Base-by-base conservation (phyloP, 441 rosid species). In the Populus hybrid region DNA sequence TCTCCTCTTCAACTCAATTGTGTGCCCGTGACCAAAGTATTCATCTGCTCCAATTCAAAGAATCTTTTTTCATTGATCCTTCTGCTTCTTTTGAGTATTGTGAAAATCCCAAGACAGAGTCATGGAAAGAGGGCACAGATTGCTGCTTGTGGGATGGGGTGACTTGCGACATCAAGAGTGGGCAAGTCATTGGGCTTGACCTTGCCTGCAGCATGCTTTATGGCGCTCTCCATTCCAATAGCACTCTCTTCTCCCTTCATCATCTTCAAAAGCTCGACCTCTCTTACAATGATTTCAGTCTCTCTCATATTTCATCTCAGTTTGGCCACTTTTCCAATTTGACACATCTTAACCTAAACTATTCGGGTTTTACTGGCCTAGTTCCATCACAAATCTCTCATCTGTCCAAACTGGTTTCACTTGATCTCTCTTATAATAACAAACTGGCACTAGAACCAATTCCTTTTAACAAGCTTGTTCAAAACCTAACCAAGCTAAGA, bases 121-220 rank as follows among this genome's bases (percentile, higher is more conserved):
- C 75, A 1, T 72, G 75, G 75, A 69, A 35, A 3, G 4, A 33
- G 42, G 74, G 12, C 28, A 63, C 40, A 0, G 69, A 76, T 38
- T 76, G 69, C 50, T 76, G 74, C 64, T 67, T 14, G 1, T 75
- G 72, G 78, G 72, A 75, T 67, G 78, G 72, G 0, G 50, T 75
- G 3, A 26, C 21, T 4, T 76, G 79, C 0, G 69, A 76, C 61
- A 0, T 2, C 1, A 4, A 4, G 36, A 69, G 36, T 0, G 74
- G 79, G n/a, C 61, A 82, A 75, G 77, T 78, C 2, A 81, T 24
- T 3, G 74, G 61, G 20, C 78, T 77, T 21, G 76, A 78, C 23
- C 84, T 82, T n/a, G 72, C 82, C 11, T 65, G 68, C 7, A 82
- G 84, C 45, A 50, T 66, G 35, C 81, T 81, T 29, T 29, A 35